Base-by-base conservation (phyloP, 768 basidiomycete genomes). In the Amyloporia xantha region DNA sequence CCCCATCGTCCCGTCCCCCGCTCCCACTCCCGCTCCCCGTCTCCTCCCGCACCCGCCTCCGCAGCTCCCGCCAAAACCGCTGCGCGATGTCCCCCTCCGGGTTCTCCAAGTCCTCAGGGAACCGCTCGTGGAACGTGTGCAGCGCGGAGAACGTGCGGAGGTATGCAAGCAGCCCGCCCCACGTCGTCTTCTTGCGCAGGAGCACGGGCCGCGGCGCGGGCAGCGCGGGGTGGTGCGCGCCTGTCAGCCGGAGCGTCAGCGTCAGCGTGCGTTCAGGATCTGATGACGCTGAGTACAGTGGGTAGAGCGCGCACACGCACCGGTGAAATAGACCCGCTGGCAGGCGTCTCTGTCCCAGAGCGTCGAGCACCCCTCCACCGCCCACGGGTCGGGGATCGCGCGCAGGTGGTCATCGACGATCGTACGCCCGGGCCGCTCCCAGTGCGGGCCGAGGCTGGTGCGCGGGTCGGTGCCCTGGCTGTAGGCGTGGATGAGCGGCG, bases 361-460 rank as follows among this genome's bases (percentile, higher is more conserved):
- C 4, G 67, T 67, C 37, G 68, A 56, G 41, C 72, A 55, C n/a
- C n/a, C n/a, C n/a, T n/a, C n/a, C 7, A 56, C 51, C 12, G 54
- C 47, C 17, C 47, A 35, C 0, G 55, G 56, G 37, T 75, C 72
- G 0, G 83, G 86, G n/a, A 92, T 74, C 24, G 79, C 78, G 5
- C 80, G 71, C 2, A 92, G 75, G 58, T 87, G 79, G 5, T 72
- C 72, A 48, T 87, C 83, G 20, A 92, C 73, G 53, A 91, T 82
- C 0, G 77, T 77, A 11, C 91, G 74, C 13, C 91, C 91, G 0
- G 91, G 90, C 25, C 84, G 80, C 56, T 91, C 76, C 76, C 88
- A 92, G 59, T 89, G 77, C 1, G 80, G 76, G 1, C 89, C 89
- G 4, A 88, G 62, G 36, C 80, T 79, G 26, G 68, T 74, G 7